A percentile compares a stretch with the other conserved stretches of the same genome.
These are phyloP conservation scores for Debaryomyces nepalensis DNA, from an alignment of 1,139 yeast genomes.

Conservation along the genomic window DNA sequence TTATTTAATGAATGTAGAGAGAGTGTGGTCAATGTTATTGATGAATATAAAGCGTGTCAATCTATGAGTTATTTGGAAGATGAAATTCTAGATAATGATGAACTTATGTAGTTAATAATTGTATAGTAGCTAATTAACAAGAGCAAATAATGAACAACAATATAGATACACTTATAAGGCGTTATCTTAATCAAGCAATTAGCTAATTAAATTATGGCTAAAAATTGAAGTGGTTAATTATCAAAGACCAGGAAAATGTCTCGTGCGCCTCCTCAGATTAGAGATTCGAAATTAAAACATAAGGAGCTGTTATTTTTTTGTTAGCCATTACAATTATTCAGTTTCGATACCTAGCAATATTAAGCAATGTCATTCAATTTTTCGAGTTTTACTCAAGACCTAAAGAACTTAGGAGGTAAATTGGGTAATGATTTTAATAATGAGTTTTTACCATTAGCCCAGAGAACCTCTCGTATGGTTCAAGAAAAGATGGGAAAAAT, in stretches of 20 bases:
- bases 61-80: constrained; percentile 58
- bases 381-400: constrained; percentile 45
- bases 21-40: constrained; percentile 66
- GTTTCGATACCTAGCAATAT: neutral
- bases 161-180: neutral
- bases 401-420: constrained; percentile 44
- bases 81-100: constrained; percentile 23
- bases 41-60: constrained; percentile 72
- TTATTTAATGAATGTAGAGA: constrained; percentile 84
- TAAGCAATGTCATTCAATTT: constrained; percentile 51
- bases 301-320: neutral
- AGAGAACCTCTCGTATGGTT: constrained; percentile 76
- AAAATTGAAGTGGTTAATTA: no score
- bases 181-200: no score
- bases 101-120: constrained; percentile 13
- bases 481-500: constrained; percentile 79
- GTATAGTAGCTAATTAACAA: constrained; percentile 5
- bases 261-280: constrained; percentile 9
- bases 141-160: neutral
- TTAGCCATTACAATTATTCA: neutral
- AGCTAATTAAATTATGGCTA: no score
- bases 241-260: constrained; percentile 3
- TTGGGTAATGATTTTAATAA: constrained; percentile 48
- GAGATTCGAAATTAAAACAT: neutral
- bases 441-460: constrained; percentile 67